These are phyloP conservation scores for Lyophyllum semitale DNA, from an alignment of 768 basidiomycete genomes.

Conservation along the genomic window DNA sequence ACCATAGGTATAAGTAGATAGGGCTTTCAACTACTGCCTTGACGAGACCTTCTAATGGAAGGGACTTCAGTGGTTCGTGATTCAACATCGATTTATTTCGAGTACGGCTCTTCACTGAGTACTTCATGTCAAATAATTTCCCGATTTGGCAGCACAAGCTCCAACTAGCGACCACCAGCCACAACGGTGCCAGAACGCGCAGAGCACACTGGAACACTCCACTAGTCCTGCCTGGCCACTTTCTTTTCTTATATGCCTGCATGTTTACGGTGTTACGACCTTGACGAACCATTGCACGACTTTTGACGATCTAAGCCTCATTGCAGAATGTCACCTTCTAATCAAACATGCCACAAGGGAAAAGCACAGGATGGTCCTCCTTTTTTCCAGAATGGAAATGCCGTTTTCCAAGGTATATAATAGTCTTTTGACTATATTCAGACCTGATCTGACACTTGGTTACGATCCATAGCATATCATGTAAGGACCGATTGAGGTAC, in stretches of 20 bases:
- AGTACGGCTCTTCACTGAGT: no score
- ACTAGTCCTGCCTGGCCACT: not conserved
- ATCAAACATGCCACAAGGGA: slow-evolving; percentile 37
- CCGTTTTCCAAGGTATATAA: slow-evolving; percentile 57
- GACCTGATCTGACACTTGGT: not conserved
- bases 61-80: no score
- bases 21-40: no score
- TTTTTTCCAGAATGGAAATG: slow-evolving; percentile 59
- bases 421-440: not conserved
- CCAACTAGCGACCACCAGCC: no score
- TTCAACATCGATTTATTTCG: no score
- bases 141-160: not conserved
- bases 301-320: not conserved
- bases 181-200: no score
- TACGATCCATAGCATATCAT: slow-evolving; percentile 49
- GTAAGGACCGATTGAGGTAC: slow-evolving; percentile 31
- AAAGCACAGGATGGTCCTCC: slow-evolving; percentile 51
- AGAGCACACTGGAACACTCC: not conserved
- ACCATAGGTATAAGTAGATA: no score
- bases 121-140: no score
- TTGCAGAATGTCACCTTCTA: slow-evolving; percentile 15
- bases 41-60: no score
- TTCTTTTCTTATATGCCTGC: not conserved
- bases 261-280: not conserved
- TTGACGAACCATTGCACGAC: not conserved